Percentiles rank a stretch among this genome's conserved stretches.
Evolutionary conservation across 1,284 basidiomycete genomes (phyloP).

Genomic region (Moniliophthora roreri): DNA sequence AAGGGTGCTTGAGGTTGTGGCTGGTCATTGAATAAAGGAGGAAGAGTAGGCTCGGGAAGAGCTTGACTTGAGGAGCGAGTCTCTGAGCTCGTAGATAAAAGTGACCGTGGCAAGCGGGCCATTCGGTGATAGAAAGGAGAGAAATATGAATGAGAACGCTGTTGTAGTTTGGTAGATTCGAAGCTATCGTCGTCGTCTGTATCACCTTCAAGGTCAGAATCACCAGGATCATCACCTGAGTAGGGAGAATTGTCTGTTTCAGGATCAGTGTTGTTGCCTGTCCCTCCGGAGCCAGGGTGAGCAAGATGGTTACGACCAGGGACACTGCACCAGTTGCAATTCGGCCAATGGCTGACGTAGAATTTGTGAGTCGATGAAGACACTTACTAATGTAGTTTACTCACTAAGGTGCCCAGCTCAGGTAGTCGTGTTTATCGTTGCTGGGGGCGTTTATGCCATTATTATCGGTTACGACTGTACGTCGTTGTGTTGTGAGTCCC

Average conservation of each 20-base stretch:
- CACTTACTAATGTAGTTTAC: conserved; percentile 17
- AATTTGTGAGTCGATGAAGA: not conserved
- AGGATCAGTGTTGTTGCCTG: not conserved
- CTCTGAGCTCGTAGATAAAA: too few species aligned
- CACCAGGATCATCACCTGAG: conserved; percentile 1
- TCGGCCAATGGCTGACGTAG: conserved; percentile 48
- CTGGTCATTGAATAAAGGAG: not conserved
- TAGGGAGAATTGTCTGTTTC: conserved; percentile 1
- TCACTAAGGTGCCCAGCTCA: conserved; percentile 60
- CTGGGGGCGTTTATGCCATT: conserved; percentile 40
- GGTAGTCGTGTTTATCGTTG: conserved; percentile 46
- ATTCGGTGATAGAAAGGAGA: conserved; percentile 5
- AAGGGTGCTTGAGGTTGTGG: conserved; percentile 17
- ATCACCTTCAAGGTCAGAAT: conserved; percentile 6
- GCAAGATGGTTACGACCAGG: conserved; percentile 23
- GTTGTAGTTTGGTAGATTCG: not conserved
- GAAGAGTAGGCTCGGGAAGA: not conserved
- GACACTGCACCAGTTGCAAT: conserved; percentile 49
- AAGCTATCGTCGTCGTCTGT: conserved; percentile 2
- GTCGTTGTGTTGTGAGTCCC: too few species aligned
- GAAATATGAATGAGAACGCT: not conserved
- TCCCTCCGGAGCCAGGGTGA: conserved; percentile 15
- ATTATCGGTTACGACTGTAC: conserved; percentile 36
- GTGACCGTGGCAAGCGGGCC: conserved; percentile 4
- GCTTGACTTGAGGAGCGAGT: conserved; percentile 4